Conservation (phyloP, 2,329 filamentous ascomycete genomes). For the Xylaria sp. region DNA sequence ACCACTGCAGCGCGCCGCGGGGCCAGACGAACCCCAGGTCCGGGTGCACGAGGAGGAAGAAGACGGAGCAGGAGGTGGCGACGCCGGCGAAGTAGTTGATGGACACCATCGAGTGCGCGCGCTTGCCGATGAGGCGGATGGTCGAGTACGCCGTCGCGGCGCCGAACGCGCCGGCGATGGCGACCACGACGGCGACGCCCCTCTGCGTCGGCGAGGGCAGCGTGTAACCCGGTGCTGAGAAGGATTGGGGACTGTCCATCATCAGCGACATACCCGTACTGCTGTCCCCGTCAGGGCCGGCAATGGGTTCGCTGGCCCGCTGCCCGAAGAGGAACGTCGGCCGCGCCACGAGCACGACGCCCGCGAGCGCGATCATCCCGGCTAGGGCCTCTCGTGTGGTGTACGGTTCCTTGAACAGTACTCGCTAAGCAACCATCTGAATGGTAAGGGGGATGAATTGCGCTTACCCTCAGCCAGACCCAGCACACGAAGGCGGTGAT, state of each 20-base stretch:
- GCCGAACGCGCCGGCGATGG: slow-evolving; percentile 70
- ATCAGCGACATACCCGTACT: slow-evolving; percentile 9
- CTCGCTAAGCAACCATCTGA: slow-evolving; percentile 33
- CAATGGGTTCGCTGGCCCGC: slow-evolving; percentile 13
- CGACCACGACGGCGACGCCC: slow-evolving; percentile 64
- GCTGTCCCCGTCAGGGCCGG: neutral
- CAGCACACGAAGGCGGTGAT: slow-evolving; percentile 68
- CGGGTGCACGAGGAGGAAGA: slow-evolving; percentile 57
- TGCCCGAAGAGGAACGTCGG: slow-evolving; percentile 60
- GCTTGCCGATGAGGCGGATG: slow-evolving; percentile 74
- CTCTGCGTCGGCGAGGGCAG: slow-evolving; percentile 64
- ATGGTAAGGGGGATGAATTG: neutral
- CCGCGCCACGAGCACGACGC: slow-evolving; percentile 75
- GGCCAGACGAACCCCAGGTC: slow-evolving; percentile 45
- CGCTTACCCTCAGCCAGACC: slow-evolving; percentile 47
- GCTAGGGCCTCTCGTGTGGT: slow-evolving; percentile 71
- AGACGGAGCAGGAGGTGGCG: slow-evolving; percentile 66
- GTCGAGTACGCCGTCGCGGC: slow-evolving; percentile 71
- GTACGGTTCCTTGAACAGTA: slow-evolving; percentile 69
- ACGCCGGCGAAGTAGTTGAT: slow-evolving; percentile 77
- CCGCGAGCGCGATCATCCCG: slow-evolving; percentile 68
- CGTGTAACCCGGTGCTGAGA: slow-evolving; percentile 30
- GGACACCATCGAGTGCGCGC: slow-evolving; percentile 74
- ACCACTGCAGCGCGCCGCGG: slow-evolving; percentile 49
- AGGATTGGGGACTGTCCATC: slow-evolving; percentile 17